phyloP scores from a whole-genome alignment of 1,139 yeast species.

The Blastobotrys persicus region DNA sequence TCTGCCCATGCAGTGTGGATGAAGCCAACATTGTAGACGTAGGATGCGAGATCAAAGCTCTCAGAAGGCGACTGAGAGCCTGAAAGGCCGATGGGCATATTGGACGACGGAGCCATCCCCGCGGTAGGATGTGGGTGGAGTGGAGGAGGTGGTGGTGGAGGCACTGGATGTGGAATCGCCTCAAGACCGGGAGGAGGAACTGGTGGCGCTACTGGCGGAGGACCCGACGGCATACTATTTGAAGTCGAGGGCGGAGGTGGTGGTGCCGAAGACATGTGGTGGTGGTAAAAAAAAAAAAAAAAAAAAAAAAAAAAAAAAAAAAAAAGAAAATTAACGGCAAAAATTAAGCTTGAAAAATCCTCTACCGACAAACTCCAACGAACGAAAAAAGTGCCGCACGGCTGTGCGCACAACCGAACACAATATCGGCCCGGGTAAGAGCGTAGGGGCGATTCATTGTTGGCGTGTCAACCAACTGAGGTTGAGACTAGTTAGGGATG shows the following conservation, averaged over 20 bases:
- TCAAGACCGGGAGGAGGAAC: slow-evolving; percentile 7
- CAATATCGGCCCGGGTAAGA: no score
- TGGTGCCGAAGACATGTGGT: neutral
- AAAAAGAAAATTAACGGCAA: no score
- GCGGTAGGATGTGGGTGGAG: slow-evolving; percentile 5
- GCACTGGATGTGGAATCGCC: slow-evolving; percentile 13
- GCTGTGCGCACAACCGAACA: no score
- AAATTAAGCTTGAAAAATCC: neutral
- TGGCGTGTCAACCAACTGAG: no score
- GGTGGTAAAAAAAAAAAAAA: slow-evolving; percentile 5
- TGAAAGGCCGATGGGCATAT: slow-evolving; percentile 1
- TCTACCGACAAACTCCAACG: no score
- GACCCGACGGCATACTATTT: slow-evolving; percentile 4
- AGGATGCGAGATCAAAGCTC: slow-evolving; percentile 29
- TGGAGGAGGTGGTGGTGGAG: slow-evolving; percentile 16
- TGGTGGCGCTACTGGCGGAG: slow-evolving; percentile 4
- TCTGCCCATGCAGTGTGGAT: slow-evolving; percentile 41
- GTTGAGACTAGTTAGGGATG: no score
- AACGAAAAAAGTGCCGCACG: no score
- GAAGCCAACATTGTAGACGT: slow-evolving; percentile 37
- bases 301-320: slow-evolving; percentile 1
- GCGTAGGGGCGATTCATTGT: no score
- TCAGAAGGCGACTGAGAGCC: slow-evolving; percentile 4
- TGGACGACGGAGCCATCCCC: slow-evolving; percentile 2
- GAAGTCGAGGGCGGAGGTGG: neutral